A percentile compares a stretch with the other conserved stretches of the same genome.
Evolutionary conservation across 352 stramenopile genomes (phyloP).

Genomic region (Globisporangium emineosum): DNA sequence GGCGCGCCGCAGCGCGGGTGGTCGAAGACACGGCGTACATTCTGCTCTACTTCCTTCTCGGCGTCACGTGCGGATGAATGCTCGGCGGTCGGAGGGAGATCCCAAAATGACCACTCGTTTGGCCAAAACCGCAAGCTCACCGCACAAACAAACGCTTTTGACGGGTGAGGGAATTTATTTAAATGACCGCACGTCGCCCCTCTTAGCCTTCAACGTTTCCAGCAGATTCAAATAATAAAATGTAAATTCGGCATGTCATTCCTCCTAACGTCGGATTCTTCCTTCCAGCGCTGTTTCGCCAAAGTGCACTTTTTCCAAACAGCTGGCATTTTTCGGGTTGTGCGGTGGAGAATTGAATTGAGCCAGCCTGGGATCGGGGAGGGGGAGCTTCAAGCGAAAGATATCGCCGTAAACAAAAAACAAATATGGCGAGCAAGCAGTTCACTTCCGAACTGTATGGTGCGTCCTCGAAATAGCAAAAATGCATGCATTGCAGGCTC

Average conservation of each 20-base stretch:
- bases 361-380: neutral
- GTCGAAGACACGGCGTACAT: constrained; percentile 66
- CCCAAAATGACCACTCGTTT: constrained; percentile 72
- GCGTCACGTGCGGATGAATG: constrained; percentile 10
- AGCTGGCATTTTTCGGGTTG: constrained; percentile 7
- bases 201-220: neutral
- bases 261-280: constrained; percentile 16
- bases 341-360: constrained; percentile 8
- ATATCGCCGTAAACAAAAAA: constrained; percentile 14
- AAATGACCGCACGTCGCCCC: constrained; percentile 21
- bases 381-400: constrained; percentile 5
- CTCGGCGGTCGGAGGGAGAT: constrained; percentile 53
- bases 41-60: constrained; percentile 26
- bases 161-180: constrained; percentile 17
- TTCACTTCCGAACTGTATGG: neutral
- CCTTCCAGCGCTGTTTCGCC: neutral
- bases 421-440: neutral
- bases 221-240: neutral
- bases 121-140: neutral
- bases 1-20: constrained; percentile 48
- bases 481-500: neutral
- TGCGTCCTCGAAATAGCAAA: neutral
- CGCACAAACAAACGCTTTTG: neutral
- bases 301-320: constrained; percentile 3
- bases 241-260: constrained; percentile 7